Evolutionary conservation across 2,329 filamentous ascomycete genomes (phyloP), one percentile per base, ranked within the genome.

Genomic region (Orbilia brochopaga): DNA sequence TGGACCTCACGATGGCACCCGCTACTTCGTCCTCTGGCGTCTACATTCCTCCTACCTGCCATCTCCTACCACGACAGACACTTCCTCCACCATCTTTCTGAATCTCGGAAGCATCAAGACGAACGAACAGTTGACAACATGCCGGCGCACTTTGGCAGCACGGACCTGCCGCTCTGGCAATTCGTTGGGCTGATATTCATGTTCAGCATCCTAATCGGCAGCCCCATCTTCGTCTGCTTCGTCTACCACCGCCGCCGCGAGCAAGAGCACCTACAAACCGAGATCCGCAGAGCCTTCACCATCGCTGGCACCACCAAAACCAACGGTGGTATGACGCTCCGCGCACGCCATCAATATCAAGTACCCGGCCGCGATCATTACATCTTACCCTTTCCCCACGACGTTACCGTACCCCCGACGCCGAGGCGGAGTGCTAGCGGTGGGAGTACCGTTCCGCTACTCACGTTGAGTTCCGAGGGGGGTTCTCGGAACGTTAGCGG

Each of bases 141-240:
- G n/a, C n/a, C n/a, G n/a, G n/a, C n/a, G n/a, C n/a, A 59, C 23
- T 53, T 59, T 11, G 51, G 15, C n/a, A 24, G 51, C 17, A 21
- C 50, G 0, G 11, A 19, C 42, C 59, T 70, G 48, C 66, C 66
- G 8, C 66, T 63, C 37, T 70, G 66, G 66, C 66, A 70, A 56
- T 64, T 70, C 54, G 54, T 70, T 37, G 66, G 66, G 15, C 66
- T 70, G 2, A 37, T 70, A 1, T 30, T 70, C 10, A 60, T 64
- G 24, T 59, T 60, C 30, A 70, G 66, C 66, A 70, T 70, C 54
- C 59, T 70, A 19, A n/a, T 70, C 66, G 66, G 66, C 27, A 35
- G 42, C 23, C 66, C 66, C 0, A 55, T 60, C 2, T 64, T 70
- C 55, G 50, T 60, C 54, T 70, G 66, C 27, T 64, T 63, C 40